These are phyloP conservation scores for Petunia secreta DNA, from an alignment of 257 asterid species.

Conservation along the genomic window DNA sequence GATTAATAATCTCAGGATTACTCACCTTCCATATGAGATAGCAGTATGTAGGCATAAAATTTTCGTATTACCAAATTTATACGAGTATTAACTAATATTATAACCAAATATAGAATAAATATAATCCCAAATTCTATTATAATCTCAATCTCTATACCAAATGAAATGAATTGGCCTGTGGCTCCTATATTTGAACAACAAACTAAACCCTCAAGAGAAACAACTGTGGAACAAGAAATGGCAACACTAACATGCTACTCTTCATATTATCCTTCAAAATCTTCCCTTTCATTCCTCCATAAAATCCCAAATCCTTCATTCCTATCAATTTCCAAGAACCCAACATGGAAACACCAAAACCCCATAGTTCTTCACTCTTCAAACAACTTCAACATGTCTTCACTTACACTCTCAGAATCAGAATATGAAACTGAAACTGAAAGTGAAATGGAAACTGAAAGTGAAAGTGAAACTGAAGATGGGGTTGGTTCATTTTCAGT, in stretches of 20 bases:
- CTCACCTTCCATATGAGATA: too few species aligned
- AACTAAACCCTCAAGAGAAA: neutral
- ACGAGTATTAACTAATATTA: too few species aligned
- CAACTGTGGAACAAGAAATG: neutral
- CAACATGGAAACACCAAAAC: neutral
- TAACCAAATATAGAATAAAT: too few species aligned
- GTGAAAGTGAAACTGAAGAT: slow-evolving; percentile 41
- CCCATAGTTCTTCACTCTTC: slow-evolving; percentile 32
- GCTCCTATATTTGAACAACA: neutral
- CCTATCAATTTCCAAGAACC: slow-evolving; percentile 7
- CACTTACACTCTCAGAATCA: slow-evolving; percentile 41
- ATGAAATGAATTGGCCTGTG: too few species aligned
- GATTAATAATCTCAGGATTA: too few species aligned
- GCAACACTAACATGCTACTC: slow-evolving; percentile 5
- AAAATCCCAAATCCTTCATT: neutral
- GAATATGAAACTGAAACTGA: slow-evolving; percentile 48
- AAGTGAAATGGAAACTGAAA: slow-evolving; percentile 43
- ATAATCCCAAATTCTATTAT: too few species aligned
- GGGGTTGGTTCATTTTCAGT: slow-evolving; percentile 12
- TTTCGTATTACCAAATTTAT: too few species aligned
- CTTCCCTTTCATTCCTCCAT: slow-evolving; percentile 35
- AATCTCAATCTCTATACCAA: too few species aligned
- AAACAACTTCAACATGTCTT: slow-evolving; percentile 32
- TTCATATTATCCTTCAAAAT: slow-evolving; percentile 27
- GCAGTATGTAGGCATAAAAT: too few species aligned